Percentiles rank a stretch among this genome's conserved stretches.
These are phyloP conservation scores for Barnettozyma botsteinii DNA, from an alignment of 805 yeast species.

Conservation along the genomic window DNA sequence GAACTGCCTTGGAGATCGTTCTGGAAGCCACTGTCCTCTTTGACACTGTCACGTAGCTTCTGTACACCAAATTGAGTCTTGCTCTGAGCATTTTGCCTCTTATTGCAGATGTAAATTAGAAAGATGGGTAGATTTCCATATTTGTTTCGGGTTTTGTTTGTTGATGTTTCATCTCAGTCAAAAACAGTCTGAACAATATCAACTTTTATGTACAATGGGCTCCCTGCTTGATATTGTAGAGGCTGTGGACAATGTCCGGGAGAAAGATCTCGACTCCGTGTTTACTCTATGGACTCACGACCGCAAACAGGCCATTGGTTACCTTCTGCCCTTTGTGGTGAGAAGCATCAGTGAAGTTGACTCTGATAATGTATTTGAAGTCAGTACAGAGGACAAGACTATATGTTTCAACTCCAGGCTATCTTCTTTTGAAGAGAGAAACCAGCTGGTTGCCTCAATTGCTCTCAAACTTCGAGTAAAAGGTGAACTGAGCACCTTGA, in stretches of 20 bases:
- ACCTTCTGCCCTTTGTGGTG: constrained; percentile 12
- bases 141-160: no score
- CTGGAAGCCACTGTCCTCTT: constrained; percentile 4
- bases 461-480: constrained; percentile 37
- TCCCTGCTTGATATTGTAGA: constrained; percentile 11
- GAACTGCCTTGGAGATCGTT: constrained; percentile 1
- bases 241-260: constrained; percentile 23
- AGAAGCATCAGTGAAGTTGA: constrained; percentile 5
- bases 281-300: constrained; percentile 18
- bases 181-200: background rate
- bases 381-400: constrained; percentile 4
- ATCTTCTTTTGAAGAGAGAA: constrained; percentile 38
- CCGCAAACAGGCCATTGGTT: constrained; percentile 12
- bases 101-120: background rate
- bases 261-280: background rate
- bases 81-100: constrained; percentile 2
- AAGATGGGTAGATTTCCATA: background rate
- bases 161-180: no score
- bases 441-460: constrained; percentile 34
- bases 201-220: background rate
- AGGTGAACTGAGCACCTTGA: constrained; percentile 33
- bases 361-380: background rate
- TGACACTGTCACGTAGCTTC: constrained; percentile 6
- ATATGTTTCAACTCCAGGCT: constrained; percentile 28
- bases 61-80: background rate